phyloP scores from a whole-genome alignment of 2,329 filamentous ascomycete species.

The Ambrosiella beaveri region DNA sequence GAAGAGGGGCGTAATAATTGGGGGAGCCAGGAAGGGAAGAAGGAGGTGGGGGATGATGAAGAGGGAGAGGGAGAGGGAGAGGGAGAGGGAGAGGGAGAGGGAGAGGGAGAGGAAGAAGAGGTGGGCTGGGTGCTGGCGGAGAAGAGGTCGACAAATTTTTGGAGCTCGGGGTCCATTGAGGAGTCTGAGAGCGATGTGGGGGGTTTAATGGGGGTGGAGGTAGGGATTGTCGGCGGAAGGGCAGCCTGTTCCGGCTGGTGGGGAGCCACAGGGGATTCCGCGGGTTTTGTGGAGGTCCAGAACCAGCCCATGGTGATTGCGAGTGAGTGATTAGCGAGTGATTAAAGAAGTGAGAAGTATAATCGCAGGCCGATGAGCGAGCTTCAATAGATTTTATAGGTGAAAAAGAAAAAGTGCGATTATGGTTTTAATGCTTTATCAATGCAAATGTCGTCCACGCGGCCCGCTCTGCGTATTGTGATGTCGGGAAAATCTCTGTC shows the following conservation, averaged over 20 bases:
- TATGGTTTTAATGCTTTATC: not conserved
- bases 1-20: constrained; percentile 15
- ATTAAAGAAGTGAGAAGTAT: not conserved
- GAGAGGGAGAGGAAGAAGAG: constrained; percentile 15
- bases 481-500: too few relatives aligned
- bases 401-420: not conserved
- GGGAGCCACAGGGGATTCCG: not conserved
- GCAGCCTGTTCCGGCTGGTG: not conserved
- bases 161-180: constrained; percentile 31
- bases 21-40: not conserved
- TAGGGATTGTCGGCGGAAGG: constrained; percentile 12
- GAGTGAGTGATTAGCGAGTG: not conserved
- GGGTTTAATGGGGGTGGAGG: constrained; percentile 13
- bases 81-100: constrained; percentile 9
- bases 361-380: not conserved
- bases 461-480: too few relatives aligned
- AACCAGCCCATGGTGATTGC: constrained; percentile 41
- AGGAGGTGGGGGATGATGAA: constrained; percentile 17
- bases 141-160: constrained; percentile 35
- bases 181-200: constrained; percentile 15
- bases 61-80: constrained; percentile 21
- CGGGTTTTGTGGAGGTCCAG: constrained; percentile 25
- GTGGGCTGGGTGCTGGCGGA: constrained; percentile 19
- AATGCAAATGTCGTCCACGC: not conserved
- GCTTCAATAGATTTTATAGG: not conserved